phyloP scores from a whole-genome alignment of 2,329 filamentous ascomycete species.

The Bretziella fagacearum region DNA sequence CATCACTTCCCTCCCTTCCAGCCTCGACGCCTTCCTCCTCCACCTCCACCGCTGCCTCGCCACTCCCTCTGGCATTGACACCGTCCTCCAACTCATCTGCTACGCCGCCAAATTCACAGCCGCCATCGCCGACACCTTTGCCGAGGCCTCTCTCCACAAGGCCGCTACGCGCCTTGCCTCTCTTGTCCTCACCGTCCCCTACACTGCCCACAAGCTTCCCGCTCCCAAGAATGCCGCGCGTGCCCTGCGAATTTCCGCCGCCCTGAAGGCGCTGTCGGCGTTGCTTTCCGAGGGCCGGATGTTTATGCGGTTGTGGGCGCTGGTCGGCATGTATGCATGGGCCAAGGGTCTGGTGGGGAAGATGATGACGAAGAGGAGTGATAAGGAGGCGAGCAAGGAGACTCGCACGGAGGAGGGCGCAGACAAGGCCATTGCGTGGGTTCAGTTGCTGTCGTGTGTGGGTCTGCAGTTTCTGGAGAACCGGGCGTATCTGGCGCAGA shows the following conservation, averaged over 20 bases:
- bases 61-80: conserved; percentile 52
- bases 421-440: conserved; percentile 39
- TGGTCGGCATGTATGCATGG: conserved; percentile 58
- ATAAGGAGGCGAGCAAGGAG: conserved; percentile 16
- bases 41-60: conserved; percentile 46
- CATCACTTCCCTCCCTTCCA: conserved; percentile 21
- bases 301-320: conserved; percentile 59
- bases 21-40: conserved; percentile 35
- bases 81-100: conserved; percentile 48
- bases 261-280: conserved; percentile 43
- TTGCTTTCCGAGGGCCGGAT: conserved; percentile 55
- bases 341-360: conserved; percentile 32
- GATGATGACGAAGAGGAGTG: conserved; percentile 11
- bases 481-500: conserved; percentile 55
- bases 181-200: conserved; percentile 34
- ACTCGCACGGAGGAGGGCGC: conserved; percentile 21
- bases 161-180: conserved; percentile 35
- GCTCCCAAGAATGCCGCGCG: conserved; percentile 19
- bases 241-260: conserved; percentile 16
- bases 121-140: conserved; percentile 33
- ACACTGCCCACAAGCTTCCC: conserved; percentile 25
- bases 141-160: conserved; percentile 39
- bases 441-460: conserved; percentile 51
- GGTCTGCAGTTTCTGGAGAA: conserved; percentile 73
- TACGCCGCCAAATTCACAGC: conserved; percentile 45